Base-by-base conservation (phyloP, 2,329 filamentous ascomycete species). In the Pseudopithomyces maydicus region DNA sequence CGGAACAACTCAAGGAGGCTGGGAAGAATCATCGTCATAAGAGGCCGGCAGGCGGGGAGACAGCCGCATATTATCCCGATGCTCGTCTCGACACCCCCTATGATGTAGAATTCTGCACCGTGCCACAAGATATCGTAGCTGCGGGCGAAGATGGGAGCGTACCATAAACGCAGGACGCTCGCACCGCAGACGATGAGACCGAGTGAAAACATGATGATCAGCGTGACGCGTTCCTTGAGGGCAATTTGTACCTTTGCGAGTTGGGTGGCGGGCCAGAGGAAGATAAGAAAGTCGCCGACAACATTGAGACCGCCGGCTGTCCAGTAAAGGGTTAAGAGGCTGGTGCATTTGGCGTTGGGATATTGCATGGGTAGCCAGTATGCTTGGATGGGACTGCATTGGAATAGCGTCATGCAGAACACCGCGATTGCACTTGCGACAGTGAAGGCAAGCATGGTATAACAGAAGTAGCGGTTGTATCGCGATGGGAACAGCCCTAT, bases 11-110 rank as follows among this genome's bases (percentile, higher is more conserved):
- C 17, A 49, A 67, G 68, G 8, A 62, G 8, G 12, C 39, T 43
- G 5, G 60, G 65, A 29, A 61, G 56, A 11, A 62, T 14, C 11
- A 36, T 41, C 12, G 58, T 53, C 7, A 69, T 35, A 7, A 69
- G 56, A 10, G 67, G 66, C 51, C 65, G 66, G 55, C 57, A 61
- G 46, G 58, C 57, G 1, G 66, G 63, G 8, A 70, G 56, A 35
- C 59, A 68, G 22, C 63, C 64, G 48, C 61, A 68, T 19, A 64
- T 55, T 15, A 70, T 65, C 7, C 61, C 67, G 12, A 64, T n/a
- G 47, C 59, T 64, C 15, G 56, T 57, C 55, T 70, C 66, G 38
- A 67, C 49, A 7, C 56, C 55, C 4, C 57, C 26, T 36, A 68
- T 58, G 26, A 53, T 45, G 55, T 62, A 65, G 41, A 63, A 49